Base-by-base conservation (phyloP, 2,329 filamentous ascomycete species). In the Colletotrichum lindemuthianum region DNA sequence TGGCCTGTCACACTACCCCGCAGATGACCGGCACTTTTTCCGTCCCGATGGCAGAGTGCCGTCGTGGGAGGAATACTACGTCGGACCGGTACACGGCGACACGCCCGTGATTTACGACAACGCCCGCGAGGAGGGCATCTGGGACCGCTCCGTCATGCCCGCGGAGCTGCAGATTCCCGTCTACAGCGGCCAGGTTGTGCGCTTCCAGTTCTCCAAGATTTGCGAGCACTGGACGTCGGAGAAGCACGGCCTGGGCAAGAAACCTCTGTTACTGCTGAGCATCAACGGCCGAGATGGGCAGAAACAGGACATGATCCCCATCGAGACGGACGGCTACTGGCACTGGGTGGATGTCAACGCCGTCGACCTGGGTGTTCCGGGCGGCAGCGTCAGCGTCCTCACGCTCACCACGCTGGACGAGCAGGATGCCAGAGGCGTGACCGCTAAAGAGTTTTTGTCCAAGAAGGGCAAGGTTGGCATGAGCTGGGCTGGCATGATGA, bases 141-240 rank as follows among this genome's bases (percentile, higher is more conserved):
- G 80, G 2, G 75, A 82, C 64, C 82, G 82, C 12, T 88, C 86
- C 0, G 86, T 97, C 71, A 79, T 83, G 59, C 94, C 92, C 0
- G 73, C 77, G 5, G 74, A 76, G 54, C 86, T 85, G 67, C 80
- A 86, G 37, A 88, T 97, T 63, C 79, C 83, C 1, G 84, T 92
- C 4, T 72, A 85, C 68, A 85, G 87, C 69, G 70, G 77, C 39
- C 77, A 84, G 44, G 77, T 84, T 1, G 79, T 96, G 34, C 87
- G 92, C 13, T 97, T 98, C 78, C 90, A 92, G 71, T 94, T 97
- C 73, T 86, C 86, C 57, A 90, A 91, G 63, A 72, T 90, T 10
- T 98, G 95, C 74, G 86, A 88, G 71, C 95, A 98, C 75, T 97
- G 92, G 92, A 88, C 88, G 47, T 82, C 89, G n/a, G 85, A 89